Evolutionary conservation across 495 filamentous ascomycete genomes (phyloP), one percentile per base, ranked within the genome.

Genomic region (Penicillium soppii): DNA sequence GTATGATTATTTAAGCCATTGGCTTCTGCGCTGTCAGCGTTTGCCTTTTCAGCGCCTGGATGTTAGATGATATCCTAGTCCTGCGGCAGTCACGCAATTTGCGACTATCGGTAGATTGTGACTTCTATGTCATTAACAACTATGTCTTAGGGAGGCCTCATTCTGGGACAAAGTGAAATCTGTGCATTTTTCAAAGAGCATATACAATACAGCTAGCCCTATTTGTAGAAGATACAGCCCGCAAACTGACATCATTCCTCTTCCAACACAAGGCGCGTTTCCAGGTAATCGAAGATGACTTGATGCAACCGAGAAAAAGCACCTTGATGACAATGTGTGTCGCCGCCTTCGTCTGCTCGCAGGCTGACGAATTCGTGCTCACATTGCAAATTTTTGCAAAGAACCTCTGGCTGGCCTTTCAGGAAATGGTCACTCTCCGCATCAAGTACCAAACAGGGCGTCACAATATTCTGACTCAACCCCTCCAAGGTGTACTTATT

Each of bases 341-440:
- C 23, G 54, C 9, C 40, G 0, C 56, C 64, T 20, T 69, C 68
- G 15, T 56, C 50, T 8, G 49, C 35, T 32, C 58, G 35, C 15
- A 66, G 55, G 15, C 50, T 19, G 21, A 54, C 43, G 27, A 63
- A 59, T 8, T 59, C 58, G 15, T 59, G 58, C 9, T 41, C 33
- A n/a, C 58, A 59, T 0, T 61, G 58, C 16, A 72, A 43, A 29
- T 48, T 53, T 7, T 61, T 57, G 13, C 48, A 49, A 3, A 72
- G 45, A 7, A 32, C 0, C 53, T 63, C 58, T 30, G 63, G 55
- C 52, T 72, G 65, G 10, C 67, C 70, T n/a, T 50, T 27, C 30
- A 72, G 67, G 49, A 70, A 69, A 47, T 54, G 43, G 23, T 74
- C 71, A 27, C 55, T 36, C 44, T 58, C 50, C 15, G 70, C 65